These are phyloP conservation scores for Corylus americana DNA, from an alignment of 306 rosid genomes.

Conservation along the genomic window DNA sequence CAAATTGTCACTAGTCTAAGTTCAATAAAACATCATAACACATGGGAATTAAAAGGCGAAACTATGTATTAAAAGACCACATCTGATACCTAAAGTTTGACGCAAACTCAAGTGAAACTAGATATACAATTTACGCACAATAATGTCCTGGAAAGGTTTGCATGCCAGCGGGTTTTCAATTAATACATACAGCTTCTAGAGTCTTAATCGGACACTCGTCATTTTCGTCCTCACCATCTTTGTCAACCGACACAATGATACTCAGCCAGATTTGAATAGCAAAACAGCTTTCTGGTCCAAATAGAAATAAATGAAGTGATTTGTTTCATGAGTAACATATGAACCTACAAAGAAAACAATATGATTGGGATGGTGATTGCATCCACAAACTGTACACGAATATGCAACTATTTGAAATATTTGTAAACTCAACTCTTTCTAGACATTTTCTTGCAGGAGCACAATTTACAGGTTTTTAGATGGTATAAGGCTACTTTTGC, in stretches of 20 bases:
- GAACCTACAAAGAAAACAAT: slow-evolving; percentile 64
- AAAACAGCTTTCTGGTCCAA: slow-evolving; percentile 97
- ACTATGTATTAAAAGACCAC: slow-evolving; percentile 21
- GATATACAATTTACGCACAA: slow-evolving; percentile 62
- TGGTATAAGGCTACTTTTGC: slow-evolving; percentile 15
- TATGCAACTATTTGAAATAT: background rate
- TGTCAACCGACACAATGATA: slow-evolving; percentile 21
- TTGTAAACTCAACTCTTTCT: slow-evolving; percentile 15
- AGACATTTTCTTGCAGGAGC: slow-evolving; percentile 16
- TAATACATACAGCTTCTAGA: slow-evolving; percentile 63
- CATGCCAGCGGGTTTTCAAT: slow-evolving; percentile 30
- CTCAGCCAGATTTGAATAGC: slow-evolving; percentile 86
- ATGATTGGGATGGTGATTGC: background rate
- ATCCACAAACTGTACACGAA: background rate
- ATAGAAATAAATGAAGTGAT: slow-evolving; percentile 96
- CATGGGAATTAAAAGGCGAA: background rate
- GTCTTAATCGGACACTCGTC: slow-evolving; percentile 45
- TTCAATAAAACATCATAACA: background rate
- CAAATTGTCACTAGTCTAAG: background rate
- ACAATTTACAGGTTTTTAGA: slow-evolving; percentile 22
- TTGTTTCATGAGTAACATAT: slow-evolving; percentile 96
- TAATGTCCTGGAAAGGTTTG: slow-evolving; percentile 51
- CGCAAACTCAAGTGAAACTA: slow-evolving; percentile 41
- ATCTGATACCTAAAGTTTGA: slow-evolving; percentile 40
- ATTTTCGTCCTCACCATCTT: slow-evolving; percentile 27